Evolutionary conservation across 2,329 filamentous ascomycete genomes (phyloP), one percentile per base, ranked within the genome.

Genomic region (Aspergillus phoenicis): DNA sequence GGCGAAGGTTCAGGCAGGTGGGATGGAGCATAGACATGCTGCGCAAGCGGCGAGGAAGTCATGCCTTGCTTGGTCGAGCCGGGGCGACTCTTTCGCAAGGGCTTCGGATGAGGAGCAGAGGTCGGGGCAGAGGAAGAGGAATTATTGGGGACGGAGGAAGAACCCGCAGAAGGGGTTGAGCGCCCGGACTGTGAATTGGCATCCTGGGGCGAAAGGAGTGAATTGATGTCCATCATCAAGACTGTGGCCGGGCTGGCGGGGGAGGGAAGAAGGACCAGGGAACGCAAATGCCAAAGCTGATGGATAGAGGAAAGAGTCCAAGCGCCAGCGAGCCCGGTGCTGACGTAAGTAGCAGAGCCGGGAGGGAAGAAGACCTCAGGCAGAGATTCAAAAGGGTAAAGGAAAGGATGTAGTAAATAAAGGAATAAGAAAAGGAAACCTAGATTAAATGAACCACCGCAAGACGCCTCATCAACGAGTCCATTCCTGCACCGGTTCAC

Each of bases 151-250:
- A 54, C 59, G n/a, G 75, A 66, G 4, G 70, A 62, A 56, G 71
- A 66, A 56, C 66, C 67, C 41, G 67, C 58, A 22, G 68, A 64
- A 36, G 72, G 69, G 30, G 73, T 72, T 13, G 76, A 72, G 62
- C 70, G 74, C 62, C 72, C 69, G 39, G 75, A 71, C 52, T 77
- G 74, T 15, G 74, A 69, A 65, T 78, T 75, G 43, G 75, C 74
- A 60, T 80, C 77, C 67, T 75, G 71, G 55, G 78, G 77, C 57
- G 79, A 81, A 61, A 81, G 76, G 38, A 81, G 75, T 24, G 76
- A 79, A 67, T 76, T 80, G 68, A 81, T 80, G 64, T 81, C 79
- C 79, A 81, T 81, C 30, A 66, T 74, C 63, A 57, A 58, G 52
- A 48, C 52, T 33, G 57, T 59, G 52, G 43, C 47, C 43, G 48